A percentile compares a stretch with the other conserved stretches of the same genome.
Conservation (phyloP, 2,329 filamentous ascomycete genomes). For the Pleurostoma richardsiae region DNA sequence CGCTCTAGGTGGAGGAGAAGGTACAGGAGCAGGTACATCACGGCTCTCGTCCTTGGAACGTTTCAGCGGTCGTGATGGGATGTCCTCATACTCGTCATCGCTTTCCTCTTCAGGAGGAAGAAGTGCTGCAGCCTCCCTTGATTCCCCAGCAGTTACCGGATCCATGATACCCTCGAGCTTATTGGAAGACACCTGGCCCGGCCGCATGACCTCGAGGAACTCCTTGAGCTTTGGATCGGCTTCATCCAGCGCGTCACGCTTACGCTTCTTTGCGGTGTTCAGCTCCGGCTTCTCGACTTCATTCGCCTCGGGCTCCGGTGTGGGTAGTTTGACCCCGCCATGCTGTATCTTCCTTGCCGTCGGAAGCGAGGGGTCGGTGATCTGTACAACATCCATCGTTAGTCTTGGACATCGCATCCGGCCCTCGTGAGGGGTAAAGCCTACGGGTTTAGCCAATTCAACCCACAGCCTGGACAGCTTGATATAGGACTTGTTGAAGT, state of each 20-base stretch:
- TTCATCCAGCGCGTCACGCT: conserved; percentile 52
- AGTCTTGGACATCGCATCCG: conserved; percentile 6
- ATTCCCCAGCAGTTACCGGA: conserved; percentile 16
- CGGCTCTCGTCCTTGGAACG: conserved; percentile 22
- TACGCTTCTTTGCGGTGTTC: conserved; percentile 59
- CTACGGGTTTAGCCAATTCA: conserved; percentile 78
- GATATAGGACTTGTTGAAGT: conserved; percentile 93
- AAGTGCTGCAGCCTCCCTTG: conserved; percentile 7
- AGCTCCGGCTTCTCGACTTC: conserved; percentile 17
- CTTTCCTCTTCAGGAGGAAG: conserved; percentile 48
- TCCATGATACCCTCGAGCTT: conserved; percentile 46
- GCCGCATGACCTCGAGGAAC: conserved; percentile 78
- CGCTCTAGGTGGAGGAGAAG: neutral
- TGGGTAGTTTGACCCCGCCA: conserved; percentile 5
- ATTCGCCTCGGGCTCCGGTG: conserved; percentile 7
- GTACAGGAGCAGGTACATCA: conserved; percentile 6
- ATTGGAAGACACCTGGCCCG: conserved; percentile 56
- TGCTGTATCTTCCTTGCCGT: conserved; percentile 12
- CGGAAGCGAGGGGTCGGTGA: conserved; percentile 35
- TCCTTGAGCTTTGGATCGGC: conserved; percentile 79
- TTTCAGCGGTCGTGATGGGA: conserved; percentile 49
- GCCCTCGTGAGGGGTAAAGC: conserved; percentile 16
- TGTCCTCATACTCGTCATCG: conserved; percentile 70
- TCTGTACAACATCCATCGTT: conserved; percentile 14
- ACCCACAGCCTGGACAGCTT: conserved; percentile 93